A percentile compares a stretch with the other conserved stretches of the same genome.
These are phyloP conservation scores for Sarocladium brachiariae DNA, from an alignment of 2,329 filamentous ascomycete genomes.

Conservation along the genomic window DNA sequence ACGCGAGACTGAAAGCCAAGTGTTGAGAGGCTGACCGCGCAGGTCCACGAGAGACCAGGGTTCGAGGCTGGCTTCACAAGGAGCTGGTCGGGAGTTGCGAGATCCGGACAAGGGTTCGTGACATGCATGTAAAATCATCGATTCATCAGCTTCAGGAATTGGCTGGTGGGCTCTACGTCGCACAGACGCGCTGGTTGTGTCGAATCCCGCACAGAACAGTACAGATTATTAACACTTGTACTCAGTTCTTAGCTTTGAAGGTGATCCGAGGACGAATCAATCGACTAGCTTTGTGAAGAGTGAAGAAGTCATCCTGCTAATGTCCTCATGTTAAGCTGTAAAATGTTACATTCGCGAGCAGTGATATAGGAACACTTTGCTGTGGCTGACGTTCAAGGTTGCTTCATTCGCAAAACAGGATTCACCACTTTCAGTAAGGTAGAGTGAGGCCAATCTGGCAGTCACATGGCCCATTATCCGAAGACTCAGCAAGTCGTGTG, in stretches of 20 bases:
- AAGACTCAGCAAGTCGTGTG: constrained; percentile 9
- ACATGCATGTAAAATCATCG: not conserved
- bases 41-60: not conserved
- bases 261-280: no score
- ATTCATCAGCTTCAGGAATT: constrained; percentile 1
- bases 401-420: not conserved
- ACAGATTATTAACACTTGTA: no score
- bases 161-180: no score
- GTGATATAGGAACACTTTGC: not conserved
- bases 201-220: no score
- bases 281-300: no score
- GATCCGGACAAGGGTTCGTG: constrained; percentile 5
- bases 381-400: no score
- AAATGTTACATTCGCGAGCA: no score
- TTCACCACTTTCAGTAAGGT: not conserved
- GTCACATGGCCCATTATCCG: not conserved
- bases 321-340: no score
- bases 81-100: not conserved
- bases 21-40: not conserved
- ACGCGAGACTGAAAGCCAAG: constrained; percentile 4
- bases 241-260: no score
- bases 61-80: constrained; percentile 4
- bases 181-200: no score
- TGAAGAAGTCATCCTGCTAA: no score
- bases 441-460: not conserved